Percentiles rank a stretch among this genome's conserved stretches.
Conservation (phyloP, 164 flowering plant species). For the Houttuynia cordata region DNA sequence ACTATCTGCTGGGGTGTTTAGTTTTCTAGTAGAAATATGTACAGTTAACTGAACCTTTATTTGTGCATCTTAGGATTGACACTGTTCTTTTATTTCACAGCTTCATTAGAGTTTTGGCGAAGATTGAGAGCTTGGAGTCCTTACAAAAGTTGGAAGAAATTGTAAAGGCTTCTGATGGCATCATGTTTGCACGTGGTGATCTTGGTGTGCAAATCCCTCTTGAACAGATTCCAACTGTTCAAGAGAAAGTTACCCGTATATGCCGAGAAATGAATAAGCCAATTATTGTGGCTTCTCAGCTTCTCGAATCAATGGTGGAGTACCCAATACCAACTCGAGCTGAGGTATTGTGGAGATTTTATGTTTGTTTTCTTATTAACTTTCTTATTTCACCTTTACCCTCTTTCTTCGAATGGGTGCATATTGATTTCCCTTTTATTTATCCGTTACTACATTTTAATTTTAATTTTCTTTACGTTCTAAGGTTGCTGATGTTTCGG, state of each 20-base stretch:
- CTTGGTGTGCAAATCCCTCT: constrained; percentile 89
- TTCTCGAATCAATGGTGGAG: constrained; percentile 90
- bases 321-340: constrained; percentile 94
- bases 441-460: neutral
- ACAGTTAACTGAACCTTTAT: neutral
- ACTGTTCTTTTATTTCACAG: constrained; percentile 23
- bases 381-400: neutral
- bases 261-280: constrained; percentile 86
- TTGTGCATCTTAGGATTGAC: neutral
- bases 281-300: constrained; percentile 88
- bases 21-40: neutral
- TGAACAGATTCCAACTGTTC: constrained; percentile 74
- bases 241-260: constrained; percentile 38
- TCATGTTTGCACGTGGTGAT: constrained; percentile 92
- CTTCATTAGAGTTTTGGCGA: constrained; percentile 57
- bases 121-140: constrained; percentile 76
- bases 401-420: neutral
- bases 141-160: constrained; percentile 58
- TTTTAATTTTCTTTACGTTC: constrained; percentile 4
- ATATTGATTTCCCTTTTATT: neutral
- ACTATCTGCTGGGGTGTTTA: no score
- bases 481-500: constrained; percentile 89
- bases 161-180: constrained; percentile 78
- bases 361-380: neutral
- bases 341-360: constrained; percentile 37